These are phyloP conservation scores for Wickerhamiella bombiphila DNA, from an alignment of 805 yeast species.

Conservation along the genomic window DNA sequence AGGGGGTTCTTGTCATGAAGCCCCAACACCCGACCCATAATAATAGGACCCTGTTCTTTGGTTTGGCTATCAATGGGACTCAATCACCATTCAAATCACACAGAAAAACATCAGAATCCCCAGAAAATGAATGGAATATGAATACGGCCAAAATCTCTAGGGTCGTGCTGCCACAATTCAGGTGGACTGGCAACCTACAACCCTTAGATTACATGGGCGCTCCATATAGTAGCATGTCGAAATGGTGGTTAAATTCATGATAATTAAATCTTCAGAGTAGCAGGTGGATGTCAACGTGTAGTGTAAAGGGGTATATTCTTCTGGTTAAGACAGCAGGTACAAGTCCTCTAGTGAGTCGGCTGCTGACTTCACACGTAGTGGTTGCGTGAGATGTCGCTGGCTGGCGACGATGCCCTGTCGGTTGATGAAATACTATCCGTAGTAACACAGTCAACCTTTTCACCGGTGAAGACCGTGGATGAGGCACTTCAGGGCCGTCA, in stretches of 20 bases:
- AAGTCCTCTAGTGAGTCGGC: background rate
- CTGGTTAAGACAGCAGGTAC: background rate
- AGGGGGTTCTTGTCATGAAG: too few species aligned
- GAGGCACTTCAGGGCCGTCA: constrained; percentile 14
- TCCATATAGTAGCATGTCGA: too few species aligned
- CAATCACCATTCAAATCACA: too few species aligned
- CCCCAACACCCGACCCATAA: too few species aligned
- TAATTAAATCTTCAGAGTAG: background rate
- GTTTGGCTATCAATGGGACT: too few species aligned
- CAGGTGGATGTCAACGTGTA: background rate
- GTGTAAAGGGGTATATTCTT: background rate
- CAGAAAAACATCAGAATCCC: too few species aligned
- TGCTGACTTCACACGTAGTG: background rate
- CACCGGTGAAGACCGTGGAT: constrained; percentile 20
- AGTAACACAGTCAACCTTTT: background rate
- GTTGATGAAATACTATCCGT: background rate
- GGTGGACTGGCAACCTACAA: too few species aligned
- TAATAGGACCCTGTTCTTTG: too few species aligned
- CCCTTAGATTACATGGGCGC: too few species aligned
- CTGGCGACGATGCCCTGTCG: constrained; percentile 1
- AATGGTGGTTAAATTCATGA: background rate
- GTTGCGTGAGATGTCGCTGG: background rate
- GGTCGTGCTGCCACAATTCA: too few species aligned
- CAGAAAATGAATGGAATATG: too few species aligned
- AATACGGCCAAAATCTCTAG: too few species aligned